These are phyloP conservation scores for Epichloe bromicola DNA, from an alignment of 2,329 filamentous ascomycete species.

Conservation along the genomic window DNA sequence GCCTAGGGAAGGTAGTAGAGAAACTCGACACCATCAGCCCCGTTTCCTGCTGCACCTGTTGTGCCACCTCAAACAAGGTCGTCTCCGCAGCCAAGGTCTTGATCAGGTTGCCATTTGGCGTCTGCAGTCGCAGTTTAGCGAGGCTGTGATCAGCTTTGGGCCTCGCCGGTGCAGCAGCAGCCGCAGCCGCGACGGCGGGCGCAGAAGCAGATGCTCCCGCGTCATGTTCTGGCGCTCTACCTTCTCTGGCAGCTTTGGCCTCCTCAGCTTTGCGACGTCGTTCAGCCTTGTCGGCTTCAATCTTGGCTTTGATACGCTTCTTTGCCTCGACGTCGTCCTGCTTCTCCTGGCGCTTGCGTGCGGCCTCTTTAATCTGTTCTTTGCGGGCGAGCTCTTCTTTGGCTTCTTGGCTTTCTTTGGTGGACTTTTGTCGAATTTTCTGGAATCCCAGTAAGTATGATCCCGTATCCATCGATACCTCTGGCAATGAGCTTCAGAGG, in stretches of 20 bases:
- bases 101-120: conserved; percentile 56
- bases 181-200: conserved; percentile 13
- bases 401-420: conserved; percentile 73
- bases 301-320: conserved; percentile 81
- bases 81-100: conserved; percentile 85
- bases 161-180: conserved; percentile 40
- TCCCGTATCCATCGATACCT: background rate
- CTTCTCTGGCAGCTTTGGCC: conserved; percentile 76
- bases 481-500: background rate
- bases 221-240: conserved; percentile 38
- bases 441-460: conserved; percentile 13
- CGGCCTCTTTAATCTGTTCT: conserved; percentile 84
- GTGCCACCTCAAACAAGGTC: conserved; percentile 83
- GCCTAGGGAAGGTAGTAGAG: conserved; percentile 74
- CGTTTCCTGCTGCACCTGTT: conserved; percentile 58
- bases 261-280: conserved; percentile 72
- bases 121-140: conserved; percentile 71
- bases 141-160: conserved; percentile 63
- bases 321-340: conserved; percentile 72
- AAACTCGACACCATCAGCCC: conserved; percentile 63
- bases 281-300: conserved; percentile 88
- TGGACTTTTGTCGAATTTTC: conserved; percentile 72
- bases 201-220: conserved; percentile 25
- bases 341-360: conserved; percentile 79
- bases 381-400: conserved; percentile 84